Evolutionary conservation across 2,329 filamentous ascomycete genomes (phyloP), one percentile per base, ranked within the genome.

Genomic region (Aspergillus sp.): DNA sequence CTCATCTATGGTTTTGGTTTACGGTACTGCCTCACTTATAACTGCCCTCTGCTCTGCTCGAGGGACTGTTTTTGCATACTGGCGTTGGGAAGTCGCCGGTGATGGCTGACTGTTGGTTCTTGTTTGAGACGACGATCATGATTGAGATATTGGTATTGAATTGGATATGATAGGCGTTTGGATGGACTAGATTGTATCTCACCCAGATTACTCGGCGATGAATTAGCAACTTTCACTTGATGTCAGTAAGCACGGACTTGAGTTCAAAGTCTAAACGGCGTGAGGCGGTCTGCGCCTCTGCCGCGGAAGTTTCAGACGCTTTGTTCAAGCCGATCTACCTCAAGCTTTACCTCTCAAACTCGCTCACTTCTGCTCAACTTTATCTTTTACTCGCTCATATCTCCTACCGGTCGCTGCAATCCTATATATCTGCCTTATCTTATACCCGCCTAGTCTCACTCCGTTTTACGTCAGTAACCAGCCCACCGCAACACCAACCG

Each of bases 41-140:
- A 49, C 34, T 5, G 11, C 34, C 34, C 31, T 59, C 55, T 48
- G 19, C 46, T 34, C 38, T 11, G 31, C 23, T 53, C 41, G 57
- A 58, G 38, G 54, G 60, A 54, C 30, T 58, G 50, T 53, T 51
- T 62, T 58, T 62, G 60, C 60, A 62, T 62, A 54, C 19, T 62
- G 60, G 60, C 54, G 60, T 62, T 62, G 54, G 45, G 57, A 60
- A 54, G 34, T 31, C 28, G 31, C 34, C 13, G 19, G 19, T 23
- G 22, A 23, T 52, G 50, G 50, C 34, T 52, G 30, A 52, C 31
- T 41, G 51, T 31, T 34, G 51, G 31, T 53, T 41, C 11, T 46
- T 56, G 46, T 47, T 48, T 30, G 41, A 47, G 48, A 34, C 45
- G 47, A 52, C 48, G 48, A 22, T 58, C 30, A 52, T 51, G 41